Base-by-base conservation (phyloP, 2,329 filamentous ascomycete genomes). In the Penicillium sp. region DNA sequence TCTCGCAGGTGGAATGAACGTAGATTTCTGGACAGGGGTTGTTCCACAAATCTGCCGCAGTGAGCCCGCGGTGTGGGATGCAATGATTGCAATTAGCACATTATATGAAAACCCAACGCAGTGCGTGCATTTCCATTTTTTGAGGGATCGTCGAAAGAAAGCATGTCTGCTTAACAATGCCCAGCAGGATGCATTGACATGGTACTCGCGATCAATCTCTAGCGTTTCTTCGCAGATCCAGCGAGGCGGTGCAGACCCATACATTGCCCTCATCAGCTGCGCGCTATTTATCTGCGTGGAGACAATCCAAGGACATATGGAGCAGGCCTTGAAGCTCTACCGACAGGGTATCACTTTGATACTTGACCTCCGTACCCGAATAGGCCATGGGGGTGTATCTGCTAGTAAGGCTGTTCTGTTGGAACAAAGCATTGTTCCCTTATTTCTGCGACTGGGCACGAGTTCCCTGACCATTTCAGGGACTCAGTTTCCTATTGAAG, bases 281-380 rank as follows among this genome's bases (percentile, higher is more conserved):
- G 59, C 70, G 0, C 52, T 73, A 5, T 72, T 69, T n/a, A 72
- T 72, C 18, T 72, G 70, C 56, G 69, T 72, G 14, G 70, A 72
- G 45, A 57, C 57, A 0, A 52, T 72, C 1, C 61, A 69, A 34
- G 70, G 66, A 2, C 59, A 56, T 16, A 47, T 65, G 20, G 58
- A 61, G 6, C 64, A 70, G 9, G 68, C 67, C 6, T 35, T 68
- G 1, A 60, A 56, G 4, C 61, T 72, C 2, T 70, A 70, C 32
- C 18, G 42, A 5, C 69, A 72, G 20, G 69, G 68, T 6, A 52
- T 65, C 1, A 50, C 51, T 32, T 58, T 72, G 9, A 66, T 71
- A 16, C 42, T 59, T 14, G 53, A 55, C n/a, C 39, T 67, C n/a
- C 66, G 61, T 7, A 22, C 48, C 24, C 60, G 66, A 47, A 58